Conservation (phyloP, 2,329 filamentous ascomycete genomes). For the Trichophyton verrucosum region DNA sequence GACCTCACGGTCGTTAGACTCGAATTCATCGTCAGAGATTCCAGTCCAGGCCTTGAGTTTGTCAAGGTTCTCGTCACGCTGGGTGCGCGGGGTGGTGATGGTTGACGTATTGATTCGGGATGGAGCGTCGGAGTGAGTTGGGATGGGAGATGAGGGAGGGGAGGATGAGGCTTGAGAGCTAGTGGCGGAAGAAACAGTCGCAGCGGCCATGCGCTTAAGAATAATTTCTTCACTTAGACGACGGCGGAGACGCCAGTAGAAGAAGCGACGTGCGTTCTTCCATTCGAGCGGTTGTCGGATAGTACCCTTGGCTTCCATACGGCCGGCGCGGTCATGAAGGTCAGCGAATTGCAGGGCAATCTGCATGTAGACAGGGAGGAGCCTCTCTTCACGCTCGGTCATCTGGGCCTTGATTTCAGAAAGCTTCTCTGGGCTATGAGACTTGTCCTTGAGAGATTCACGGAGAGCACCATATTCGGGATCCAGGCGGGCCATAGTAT, state of each 20-base stretch:
- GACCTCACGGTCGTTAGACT: conserved; percentile 66
- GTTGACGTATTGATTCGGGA: conserved; percentile 21
- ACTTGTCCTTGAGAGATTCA: conserved; percentile 58
- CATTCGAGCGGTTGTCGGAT: conserved; percentile 77
- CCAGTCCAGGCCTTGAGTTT: conserved; percentile 74
- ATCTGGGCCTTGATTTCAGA: conserved; percentile 74
- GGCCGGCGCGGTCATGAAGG: conserved; percentile 87
- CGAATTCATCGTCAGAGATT: conserved; percentile 55
- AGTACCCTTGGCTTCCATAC: conserved; percentile 95
- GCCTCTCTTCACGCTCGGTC: conserved; percentile 68
- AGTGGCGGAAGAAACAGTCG: conserved; percentile 21
- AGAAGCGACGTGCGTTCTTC: conserved; percentile 86
- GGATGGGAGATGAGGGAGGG: conserved; percentile 32
- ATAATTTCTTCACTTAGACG: conserved; percentile 96
- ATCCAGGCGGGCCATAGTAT: conserved; percentile 93
- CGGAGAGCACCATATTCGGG: conserved; percentile 70
- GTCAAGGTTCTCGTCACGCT: conserved; percentile 56
- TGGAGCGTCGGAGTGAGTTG: conserved; percentile 25
- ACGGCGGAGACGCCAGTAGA: conserved; percentile 98
- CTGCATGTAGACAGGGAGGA: conserved; percentile 87
- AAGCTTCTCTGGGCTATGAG: conserved; percentile 59
- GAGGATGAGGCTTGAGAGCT: conserved; percentile 24
- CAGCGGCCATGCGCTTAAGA: conserved; percentile 66
- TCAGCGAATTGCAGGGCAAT: conserved; percentile 96
- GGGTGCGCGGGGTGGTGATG: conserved; percentile 25